Conservation (phyloP, 345 rosid genomes). For the Draba incana region DNA sequence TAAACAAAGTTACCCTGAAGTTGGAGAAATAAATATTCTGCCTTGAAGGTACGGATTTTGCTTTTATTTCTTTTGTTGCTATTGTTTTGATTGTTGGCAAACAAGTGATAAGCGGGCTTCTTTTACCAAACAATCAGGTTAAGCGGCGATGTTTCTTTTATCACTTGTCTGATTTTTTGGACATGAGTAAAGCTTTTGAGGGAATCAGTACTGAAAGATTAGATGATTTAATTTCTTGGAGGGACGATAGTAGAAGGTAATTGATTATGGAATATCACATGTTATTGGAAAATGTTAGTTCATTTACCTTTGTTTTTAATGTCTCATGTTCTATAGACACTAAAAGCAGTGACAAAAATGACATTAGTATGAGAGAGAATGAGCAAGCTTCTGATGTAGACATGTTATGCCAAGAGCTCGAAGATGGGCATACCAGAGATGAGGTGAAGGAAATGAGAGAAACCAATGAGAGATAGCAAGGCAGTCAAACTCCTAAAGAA, state of each 20-base stretch:
- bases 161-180: no score
- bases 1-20: no score
- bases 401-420: constrained; percentile 3
- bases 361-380: constrained; percentile 21
- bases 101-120: no score
- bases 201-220: no score
- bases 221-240: constrained; percentile 31
- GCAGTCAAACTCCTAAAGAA: neutral
- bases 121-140: no score
- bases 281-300: constrained; percentile 1
- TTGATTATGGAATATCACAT: neutral
- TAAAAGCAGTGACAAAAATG: constrained; percentile 11
- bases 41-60: no score
- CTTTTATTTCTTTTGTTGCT: no score
- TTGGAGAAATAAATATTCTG: no score
- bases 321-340: constrained; percentile 35
- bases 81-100: no score
- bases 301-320: constrained; percentile 25
- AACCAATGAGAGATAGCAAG: no score
- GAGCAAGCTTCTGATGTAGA: neutral
- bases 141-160: no score
- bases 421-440: constrained; percentile 4
- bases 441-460: neutral
- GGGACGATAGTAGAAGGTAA: constrained; percentile 37
- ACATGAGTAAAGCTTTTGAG: no score